These are phyloP conservation scores for Sicyos edulis DNA, from an alignment of 306 rosid genomes.

Conservation along the genomic window DNA sequence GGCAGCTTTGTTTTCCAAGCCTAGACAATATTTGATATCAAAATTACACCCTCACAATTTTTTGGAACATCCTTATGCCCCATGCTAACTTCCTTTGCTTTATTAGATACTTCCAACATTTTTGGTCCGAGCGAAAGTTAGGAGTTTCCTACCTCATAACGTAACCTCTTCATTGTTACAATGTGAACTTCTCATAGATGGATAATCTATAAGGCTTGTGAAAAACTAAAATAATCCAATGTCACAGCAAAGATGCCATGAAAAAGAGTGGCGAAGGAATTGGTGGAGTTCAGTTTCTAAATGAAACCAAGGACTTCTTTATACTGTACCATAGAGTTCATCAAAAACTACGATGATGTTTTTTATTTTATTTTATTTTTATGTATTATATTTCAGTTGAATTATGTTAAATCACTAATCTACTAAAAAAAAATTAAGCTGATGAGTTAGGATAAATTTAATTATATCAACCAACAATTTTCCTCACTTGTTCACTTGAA, in stretches of 20 bases:
- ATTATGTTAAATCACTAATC: too few relatives aligned
- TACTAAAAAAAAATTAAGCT: too few relatives aligned
- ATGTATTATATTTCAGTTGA: too few relatives aligned
- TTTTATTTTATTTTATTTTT: too few relatives aligned
- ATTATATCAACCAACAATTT: too few relatives aligned
- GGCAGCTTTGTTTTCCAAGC: not conserved
- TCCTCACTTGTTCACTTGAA: too few relatives aligned
- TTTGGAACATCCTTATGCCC: not conserved
- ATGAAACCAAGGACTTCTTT: not conserved
- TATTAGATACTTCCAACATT: slow-evolving; percentile 4
- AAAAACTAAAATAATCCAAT: not conserved
- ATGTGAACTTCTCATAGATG: too few relatives aligned
- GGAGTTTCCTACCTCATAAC: not conserved
- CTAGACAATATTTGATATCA: not conserved
- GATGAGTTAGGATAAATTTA: too few relatives aligned
- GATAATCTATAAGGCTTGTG: not conserved
- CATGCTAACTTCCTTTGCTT: not conserved
- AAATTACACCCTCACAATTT: not conserved
- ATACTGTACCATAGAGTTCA: not conserved
- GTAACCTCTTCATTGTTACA: not conserved
- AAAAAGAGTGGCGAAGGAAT: not conserved
- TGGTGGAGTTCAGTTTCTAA: not conserved
- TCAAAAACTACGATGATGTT: not conserved
- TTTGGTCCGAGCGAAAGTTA: not conserved
- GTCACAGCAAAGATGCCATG: not conserved